Conservation (phyloP, 192 early-diverging fungal genomes). For the Backusella psychrophila region DNA sequence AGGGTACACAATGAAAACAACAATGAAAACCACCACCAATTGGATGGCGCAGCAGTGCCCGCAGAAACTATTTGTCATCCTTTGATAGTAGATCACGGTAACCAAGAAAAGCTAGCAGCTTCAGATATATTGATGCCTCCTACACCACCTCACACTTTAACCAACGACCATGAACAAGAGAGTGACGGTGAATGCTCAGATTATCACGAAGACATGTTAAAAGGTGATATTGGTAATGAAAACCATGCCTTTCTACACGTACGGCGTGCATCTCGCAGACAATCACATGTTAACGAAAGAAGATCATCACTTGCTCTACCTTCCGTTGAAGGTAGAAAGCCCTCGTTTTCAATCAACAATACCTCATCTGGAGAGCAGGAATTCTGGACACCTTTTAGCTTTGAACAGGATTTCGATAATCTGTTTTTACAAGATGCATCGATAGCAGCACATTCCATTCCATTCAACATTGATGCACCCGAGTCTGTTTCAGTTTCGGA, state of each 20-base stretch:
- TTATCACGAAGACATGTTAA: conserved; percentile 61
- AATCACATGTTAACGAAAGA: not conserved
- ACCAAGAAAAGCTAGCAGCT: not conserved
- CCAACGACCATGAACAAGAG: not conserved
- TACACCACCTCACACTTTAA: not conserved
- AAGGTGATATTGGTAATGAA: conserved; percentile 37
- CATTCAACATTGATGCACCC: conserved; percentile 35
- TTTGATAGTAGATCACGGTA: not conserved
- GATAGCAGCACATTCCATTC: not conserved
- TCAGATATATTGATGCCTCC: not conserved
- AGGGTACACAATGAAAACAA: not conserved
- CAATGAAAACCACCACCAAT: not conserved
- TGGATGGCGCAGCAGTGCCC: not conserved
- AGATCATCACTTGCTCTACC: not conserved
- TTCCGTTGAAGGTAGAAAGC: not conserved
- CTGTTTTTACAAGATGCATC: conserved; percentile 24
- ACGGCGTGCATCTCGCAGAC: conserved; percentile 10
- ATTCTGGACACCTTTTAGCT: conserved; percentile 34
- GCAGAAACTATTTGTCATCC: not conserved
- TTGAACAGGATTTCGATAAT: conserved; percentile 40
- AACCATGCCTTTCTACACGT: conserved; percentile 10
- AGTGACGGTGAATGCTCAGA: conserved; percentile 48
- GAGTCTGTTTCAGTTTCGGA: conserved; percentile 38
- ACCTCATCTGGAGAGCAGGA: conserved; percentile 19
- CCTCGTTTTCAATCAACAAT: conserved; percentile 9